A percentile compares a stretch with the other conserved stretches of the same genome.
Conservation (phyloP, 2,329 filamentous ascomycete species). For the Monosporascus sp. region DNA sequence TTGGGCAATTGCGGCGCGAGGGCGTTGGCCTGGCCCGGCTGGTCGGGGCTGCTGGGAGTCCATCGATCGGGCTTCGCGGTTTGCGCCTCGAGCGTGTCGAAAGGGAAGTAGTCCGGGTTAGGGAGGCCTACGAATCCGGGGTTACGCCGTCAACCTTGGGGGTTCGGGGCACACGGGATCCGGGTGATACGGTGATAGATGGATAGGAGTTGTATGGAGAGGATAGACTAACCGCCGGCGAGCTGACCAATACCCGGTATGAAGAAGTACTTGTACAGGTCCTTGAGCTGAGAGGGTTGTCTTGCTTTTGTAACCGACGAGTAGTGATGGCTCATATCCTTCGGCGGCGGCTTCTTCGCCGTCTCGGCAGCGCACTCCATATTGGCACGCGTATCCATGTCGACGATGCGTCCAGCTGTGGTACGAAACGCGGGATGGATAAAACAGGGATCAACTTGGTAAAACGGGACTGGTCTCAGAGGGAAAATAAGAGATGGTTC, state of each 20-base stretch:
- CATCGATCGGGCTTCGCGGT: conserved; percentile 71
- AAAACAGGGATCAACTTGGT: too few relatives aligned
- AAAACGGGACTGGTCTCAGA: too few relatives aligned
- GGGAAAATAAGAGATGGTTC: neutral
- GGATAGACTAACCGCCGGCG: conserved; percentile 45
- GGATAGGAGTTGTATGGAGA: neutral
- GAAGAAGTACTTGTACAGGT: conserved; percentile 79
- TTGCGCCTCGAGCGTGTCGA: conserved; percentile 81
- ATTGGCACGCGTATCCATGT: conserved; percentile 13
- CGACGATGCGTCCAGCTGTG: neutral
- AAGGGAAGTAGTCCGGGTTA: conserved; percentile 78
- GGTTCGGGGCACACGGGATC: neutral
- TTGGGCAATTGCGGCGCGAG: conserved; percentile 32
- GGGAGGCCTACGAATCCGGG: conserved; percentile 58
- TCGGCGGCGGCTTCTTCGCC: conserved; percentile 41
- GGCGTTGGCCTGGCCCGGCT: conserved; percentile 36
- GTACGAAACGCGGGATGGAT: too few relatives aligned
- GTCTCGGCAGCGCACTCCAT: conserved; percentile 9
- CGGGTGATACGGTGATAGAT: neutral
- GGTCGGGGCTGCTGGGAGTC: conserved; percentile 58
- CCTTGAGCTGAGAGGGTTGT: conserved; percentile 63
- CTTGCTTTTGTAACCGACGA: conserved; percentile 65
- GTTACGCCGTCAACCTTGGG: neutral
- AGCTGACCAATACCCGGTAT: conserved; percentile 59
- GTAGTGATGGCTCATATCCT: conserved; percentile 75